These are phyloP conservation scores for Hemileccinum rubropunctum DNA, from an alignment of 768 basidiomycete species.

Conservation along the genomic window DNA sequence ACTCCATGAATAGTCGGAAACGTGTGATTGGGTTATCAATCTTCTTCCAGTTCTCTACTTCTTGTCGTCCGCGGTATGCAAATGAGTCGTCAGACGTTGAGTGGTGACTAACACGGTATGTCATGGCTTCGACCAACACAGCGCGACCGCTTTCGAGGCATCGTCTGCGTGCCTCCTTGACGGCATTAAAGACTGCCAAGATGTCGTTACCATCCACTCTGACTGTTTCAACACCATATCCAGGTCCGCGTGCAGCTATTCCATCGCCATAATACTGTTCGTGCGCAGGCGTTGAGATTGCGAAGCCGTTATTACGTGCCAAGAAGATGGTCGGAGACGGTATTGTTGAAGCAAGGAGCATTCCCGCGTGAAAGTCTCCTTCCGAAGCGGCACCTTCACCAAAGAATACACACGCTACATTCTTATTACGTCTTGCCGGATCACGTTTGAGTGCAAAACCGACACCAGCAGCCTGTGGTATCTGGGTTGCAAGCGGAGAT, in stretches of 20 bases:
- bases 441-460: conserved; percentile 85
- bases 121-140: conserved; percentile 88
- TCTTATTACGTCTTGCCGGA: conserved; percentile 60
- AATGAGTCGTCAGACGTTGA: conserved; percentile 95
- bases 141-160: conserved; percentile 79
- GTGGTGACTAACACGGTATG: conserved; percentile 92
- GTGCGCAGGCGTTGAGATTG: conserved; percentile 86
- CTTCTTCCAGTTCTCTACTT: conserved; percentile 89
- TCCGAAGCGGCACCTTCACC: conserved; percentile 95
- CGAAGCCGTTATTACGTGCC: conserved; percentile 86
- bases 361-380: conserved; percentile 93
- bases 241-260: conserved; percentile 87
- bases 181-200: conserved; percentile 74
- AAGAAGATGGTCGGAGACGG: conserved; percentile 73
- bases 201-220: conserved; percentile 94
- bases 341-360: conserved; percentile 75
- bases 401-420: conserved; percentile 86
- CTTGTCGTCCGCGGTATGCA: conserved; percentile 84
- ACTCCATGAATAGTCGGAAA: conserved; percentile 83
- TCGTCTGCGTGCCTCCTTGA: conserved; percentile 65
- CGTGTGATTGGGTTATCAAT: conserved; percentile 87
- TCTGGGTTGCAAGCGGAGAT: conserved; percentile 89
- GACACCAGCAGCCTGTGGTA: conserved; percentile 92
- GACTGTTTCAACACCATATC: conserved; percentile 86
- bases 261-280: conserved; percentile 94